phyloP scores from a whole-genome alignment of 208 protist species.

The Histomonas meleagridis region DNA sequence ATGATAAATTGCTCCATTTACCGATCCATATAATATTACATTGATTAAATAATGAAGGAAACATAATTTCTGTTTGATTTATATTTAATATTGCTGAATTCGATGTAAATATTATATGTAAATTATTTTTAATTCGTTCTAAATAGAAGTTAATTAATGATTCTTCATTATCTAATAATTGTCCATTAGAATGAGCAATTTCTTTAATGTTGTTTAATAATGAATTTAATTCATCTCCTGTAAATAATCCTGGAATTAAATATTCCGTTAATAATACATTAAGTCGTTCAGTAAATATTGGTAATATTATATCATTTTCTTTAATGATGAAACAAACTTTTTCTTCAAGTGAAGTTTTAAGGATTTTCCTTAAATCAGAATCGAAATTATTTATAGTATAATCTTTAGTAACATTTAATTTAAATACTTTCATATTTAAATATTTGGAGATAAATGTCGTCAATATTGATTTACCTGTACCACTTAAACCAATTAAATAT shows the following conservation, averaged over 20 bases:
- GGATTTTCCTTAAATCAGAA: slow-evolving; percentile 80
- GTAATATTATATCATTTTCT: slow-evolving; percentile 90
- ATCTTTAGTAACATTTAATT: slow-evolving; percentile 75
- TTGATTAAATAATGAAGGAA: slow-evolving; percentile 94
- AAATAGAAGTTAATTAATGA: slow-evolving; percentile 69
- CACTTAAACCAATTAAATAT: slow-evolving; percentile 80
- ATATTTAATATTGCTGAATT: slow-evolving; percentile 90
- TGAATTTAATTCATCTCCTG: slow-evolving; percentile 81
- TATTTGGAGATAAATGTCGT: slow-evolving; percentile 92
- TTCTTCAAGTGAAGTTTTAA: slow-evolving; percentile 70
- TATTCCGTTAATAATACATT: slow-evolving; percentile 95
- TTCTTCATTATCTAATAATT: slow-evolving; percentile 44
- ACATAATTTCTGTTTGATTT: slow-evolving; percentile 74
- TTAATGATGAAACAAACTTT: slow-evolving; percentile 98
- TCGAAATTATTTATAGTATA: slow-evolving; percentile 91
- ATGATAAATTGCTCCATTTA: neutral
- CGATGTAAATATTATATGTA: slow-evolving; percentile 98
- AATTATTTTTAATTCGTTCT: slow-evolving; percentile 76
- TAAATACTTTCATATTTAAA: slow-evolving; percentile 78
- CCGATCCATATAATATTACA: slow-evolving; percentile 98
- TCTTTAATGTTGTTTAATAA: slow-evolving; percentile 61
- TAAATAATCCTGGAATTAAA: slow-evolving; percentile 91
- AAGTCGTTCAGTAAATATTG: slow-evolving; percentile 96
- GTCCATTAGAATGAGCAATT: neutral
- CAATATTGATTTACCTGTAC: slow-evolving; percentile 91